Percentiles rank a stretch among this genome's conserved stretches.
Conservation (phyloP, 441 rosid genomes). For the Eruca vesicaria region DNA sequence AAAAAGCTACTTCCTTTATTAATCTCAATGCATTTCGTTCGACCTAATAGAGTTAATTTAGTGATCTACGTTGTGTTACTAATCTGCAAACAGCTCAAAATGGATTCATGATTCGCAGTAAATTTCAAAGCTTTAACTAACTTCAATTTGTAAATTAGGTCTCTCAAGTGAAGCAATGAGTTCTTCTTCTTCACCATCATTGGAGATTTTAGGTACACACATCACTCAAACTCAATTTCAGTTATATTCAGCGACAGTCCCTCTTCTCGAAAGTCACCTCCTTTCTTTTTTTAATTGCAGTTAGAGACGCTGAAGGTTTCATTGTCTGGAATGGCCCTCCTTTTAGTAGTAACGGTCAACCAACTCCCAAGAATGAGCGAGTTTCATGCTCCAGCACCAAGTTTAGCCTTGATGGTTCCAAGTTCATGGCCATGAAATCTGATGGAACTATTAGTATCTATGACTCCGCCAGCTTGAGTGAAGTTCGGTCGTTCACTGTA, state of each 20-base stretch:
- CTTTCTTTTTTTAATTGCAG: constrained; percentile 33
- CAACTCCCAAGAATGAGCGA: constrained; percentile 54
- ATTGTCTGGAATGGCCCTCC: constrained; percentile 87
- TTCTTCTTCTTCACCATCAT: constrained; percentile 46
- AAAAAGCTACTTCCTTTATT: constrained; percentile 1
- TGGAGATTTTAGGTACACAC: constrained; percentile 69
- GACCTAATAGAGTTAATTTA: background rate
- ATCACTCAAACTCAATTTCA: background rate
- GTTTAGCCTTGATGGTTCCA: constrained; percentile 78
- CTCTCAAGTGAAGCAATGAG: constrained; percentile 32
- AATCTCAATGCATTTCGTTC: background rate
- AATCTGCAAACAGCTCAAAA: background rate
- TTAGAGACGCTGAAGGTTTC: constrained; percentile 79
- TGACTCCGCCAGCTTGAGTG: constrained; percentile 55
- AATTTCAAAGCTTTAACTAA: background rate
- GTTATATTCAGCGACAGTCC: background rate
- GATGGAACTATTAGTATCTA: constrained; percentile 54
- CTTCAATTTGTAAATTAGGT: too few species aligned
- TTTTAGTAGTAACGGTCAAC: constrained; percentile 53
- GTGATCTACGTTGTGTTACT: background rate
- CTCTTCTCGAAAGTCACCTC: constrained; percentile 1
- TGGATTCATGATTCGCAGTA: background rate
- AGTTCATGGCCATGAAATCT: constrained; percentile 61
- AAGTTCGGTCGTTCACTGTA: constrained; percentile 62
- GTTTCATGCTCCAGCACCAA: constrained; percentile 59